Evolutionary conservation across 2,329 filamentous ascomycete species (phyloP).

Genomic region (Pseudocercospora eumusae): DNA sequence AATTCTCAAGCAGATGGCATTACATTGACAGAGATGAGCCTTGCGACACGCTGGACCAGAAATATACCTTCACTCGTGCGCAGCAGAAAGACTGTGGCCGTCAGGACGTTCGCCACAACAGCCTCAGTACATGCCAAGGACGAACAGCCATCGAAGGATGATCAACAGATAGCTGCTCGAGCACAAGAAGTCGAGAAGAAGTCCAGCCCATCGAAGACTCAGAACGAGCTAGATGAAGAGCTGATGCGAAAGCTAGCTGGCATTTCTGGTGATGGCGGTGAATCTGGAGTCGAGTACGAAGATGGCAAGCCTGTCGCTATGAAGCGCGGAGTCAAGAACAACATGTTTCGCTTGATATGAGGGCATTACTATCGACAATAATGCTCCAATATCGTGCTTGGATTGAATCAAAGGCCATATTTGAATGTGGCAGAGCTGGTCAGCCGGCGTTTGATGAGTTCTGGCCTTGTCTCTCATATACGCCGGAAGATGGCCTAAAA

Average conservation of each 20-base stretch:
- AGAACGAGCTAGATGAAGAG: constrained; percentile 67
- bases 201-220: constrained; percentile 52
- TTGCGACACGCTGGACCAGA: neutral
- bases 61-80: neutral
- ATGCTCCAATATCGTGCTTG: neutral
- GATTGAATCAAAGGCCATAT: neutral
- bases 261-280: constrained; percentile 69
- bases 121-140: neutral
- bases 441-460: no score
- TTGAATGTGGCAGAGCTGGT: neutral
- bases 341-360: constrained; percentile 76
- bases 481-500: no score
- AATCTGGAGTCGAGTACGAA: constrained; percentile 72
- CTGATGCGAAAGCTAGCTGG: constrained; percentile 65
- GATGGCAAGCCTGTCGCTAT: constrained; percentile 70
- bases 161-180: constrained; percentile 19
- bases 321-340: constrained; percentile 72
- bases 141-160: constrained; percentile 23
- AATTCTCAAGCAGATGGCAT: neutral
- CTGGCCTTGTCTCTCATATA: no score
- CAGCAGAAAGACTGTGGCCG: neutral
- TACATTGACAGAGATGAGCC: neutral
- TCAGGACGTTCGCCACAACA: constrained; percentile 7
- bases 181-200: constrained; percentile 28
- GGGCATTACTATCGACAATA: no score